A percentile compares a stretch with the other conserved stretches of the same genome.
Conservation (phyloP, 192 early-diverging fungal genomes). For the Backusella psychrophila region DNA sequence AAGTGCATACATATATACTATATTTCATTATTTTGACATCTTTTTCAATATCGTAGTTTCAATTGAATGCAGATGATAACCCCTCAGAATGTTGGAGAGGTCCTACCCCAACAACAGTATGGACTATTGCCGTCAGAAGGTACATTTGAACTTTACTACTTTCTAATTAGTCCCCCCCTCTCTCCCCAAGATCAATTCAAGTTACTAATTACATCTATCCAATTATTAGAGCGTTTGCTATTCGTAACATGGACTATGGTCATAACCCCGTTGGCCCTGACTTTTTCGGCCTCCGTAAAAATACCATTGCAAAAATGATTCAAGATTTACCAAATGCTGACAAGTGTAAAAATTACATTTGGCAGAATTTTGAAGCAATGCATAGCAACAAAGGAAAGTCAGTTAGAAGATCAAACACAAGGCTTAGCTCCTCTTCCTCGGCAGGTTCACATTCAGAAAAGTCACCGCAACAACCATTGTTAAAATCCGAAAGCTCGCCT, state of each 20-base stretch:
- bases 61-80: conserved; percentile 81
- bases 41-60: conserved; percentile 53
- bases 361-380: conserved; percentile 60
- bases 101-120: conserved; percentile 81
- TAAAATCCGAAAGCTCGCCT: not conserved
- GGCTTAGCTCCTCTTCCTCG: conserved; percentile 13
- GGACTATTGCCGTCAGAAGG: conserved; percentile 76
- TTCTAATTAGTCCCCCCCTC: not conserved
- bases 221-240: conserved; percentile 60
- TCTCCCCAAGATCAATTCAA: no score
- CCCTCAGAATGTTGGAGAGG: conserved; percentile 67
- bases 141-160: not conserved
- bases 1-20: conserved; percentile 14
- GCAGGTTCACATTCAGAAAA: conserved; percentile 8
- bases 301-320: conserved; percentile 84
- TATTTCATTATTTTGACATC: not conserved
- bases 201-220: not conserved
- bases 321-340: conserved; percentile 84
- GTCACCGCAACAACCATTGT: not conserved
- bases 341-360: conserved; percentile 72
- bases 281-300: conserved; percentile 87
- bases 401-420: conserved; percentile 5
- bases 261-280: conserved; percentile 87
- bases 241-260: conserved; percentile 76
- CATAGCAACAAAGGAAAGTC: conserved; percentile 12